Evolutionary conservation across 805 yeast genomes (phyloP).

Genomic region (Spathaspora passalidarum): DNA sequence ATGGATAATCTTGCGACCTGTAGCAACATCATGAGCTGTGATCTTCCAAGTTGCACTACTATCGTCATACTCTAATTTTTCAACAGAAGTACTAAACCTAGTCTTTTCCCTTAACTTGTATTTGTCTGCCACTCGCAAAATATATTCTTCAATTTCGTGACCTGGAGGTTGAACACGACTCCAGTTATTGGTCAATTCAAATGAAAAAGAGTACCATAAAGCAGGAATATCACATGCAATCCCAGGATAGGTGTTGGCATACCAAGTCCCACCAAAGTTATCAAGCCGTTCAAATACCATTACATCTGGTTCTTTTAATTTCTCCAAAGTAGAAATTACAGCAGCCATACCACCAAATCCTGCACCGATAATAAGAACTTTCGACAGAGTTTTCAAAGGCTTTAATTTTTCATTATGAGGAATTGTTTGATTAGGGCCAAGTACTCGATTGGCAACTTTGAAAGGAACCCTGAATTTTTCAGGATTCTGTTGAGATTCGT

Average conservation of each 20-base stretch:
- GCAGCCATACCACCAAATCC: slow-evolving; percentile 39
- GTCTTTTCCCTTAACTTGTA: slow-evolving; percentile 21
- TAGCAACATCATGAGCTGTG: slow-evolving; percentile 19
- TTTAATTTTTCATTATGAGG: slow-evolving; percentile 18
- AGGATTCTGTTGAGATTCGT: slow-evolving; percentile 32
- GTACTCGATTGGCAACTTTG: slow-evolving; percentile 23
- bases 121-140: slow-evolving; percentile 28
- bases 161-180: slow-evolving; percentile 39
- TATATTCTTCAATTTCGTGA: slow-evolving; percentile 40
- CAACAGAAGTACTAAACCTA: slow-evolving; percentile 17
- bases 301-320: slow-evolving; percentile 27
- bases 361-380: slow-evolving; percentile 37
- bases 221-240: slow-evolving; percentile 46
- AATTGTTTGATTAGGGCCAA: slow-evolving; percentile 20
- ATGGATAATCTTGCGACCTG: slow-evolving; percentile 32
- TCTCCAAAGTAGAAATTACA: slow-evolving; percentile 24
- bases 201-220: slow-evolving; percentile 34
- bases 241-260: slow-evolving; percentile 44
- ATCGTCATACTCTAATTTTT: slow-evolving; percentile 18
- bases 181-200: slow-evolving; percentile 36
- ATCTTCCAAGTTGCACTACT: slow-evolving; percentile 26
- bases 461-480: slow-evolving; percentile 24
- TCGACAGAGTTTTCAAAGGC: slow-evolving; percentile 21
- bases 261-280: slow-evolving; percentile 44
- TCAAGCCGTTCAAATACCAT: slow-evolving; percentile 37